phyloP scores from a whole-genome alignment of 2,329 filamentous ascomycete genomes.

The Cryphonectria nitschkei region DNA sequence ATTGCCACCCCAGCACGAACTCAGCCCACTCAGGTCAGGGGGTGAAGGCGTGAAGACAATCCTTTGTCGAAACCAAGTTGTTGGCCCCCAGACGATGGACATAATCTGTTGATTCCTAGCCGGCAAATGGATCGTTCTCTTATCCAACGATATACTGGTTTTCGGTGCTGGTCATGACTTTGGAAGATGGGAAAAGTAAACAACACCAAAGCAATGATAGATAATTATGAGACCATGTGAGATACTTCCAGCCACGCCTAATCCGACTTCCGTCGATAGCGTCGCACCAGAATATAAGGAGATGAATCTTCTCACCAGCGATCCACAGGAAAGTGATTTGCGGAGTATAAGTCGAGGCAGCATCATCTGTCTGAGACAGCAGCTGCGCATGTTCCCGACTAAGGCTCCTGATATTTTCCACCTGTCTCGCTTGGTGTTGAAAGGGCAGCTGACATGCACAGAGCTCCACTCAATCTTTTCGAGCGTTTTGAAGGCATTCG shows the following conservation, averaged over 20 bases:
- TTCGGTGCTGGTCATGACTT: background rate
- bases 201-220: background rate
- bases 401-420: background rate
- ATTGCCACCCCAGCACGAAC: background rate
- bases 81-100: background rate
- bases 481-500: no score
- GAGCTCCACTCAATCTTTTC: background rate
- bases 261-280: background rate
- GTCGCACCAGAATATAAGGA: background rate
- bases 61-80: background rate
- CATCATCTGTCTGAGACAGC: conserved; percentile 20
- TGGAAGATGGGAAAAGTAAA: background rate
- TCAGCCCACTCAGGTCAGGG: no score
- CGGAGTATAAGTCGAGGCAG: conserved; percentile 8
- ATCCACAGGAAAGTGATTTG: background rate
- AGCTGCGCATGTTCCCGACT: conserved; percentile 1
- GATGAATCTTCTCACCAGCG: background rate
- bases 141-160: background rate
- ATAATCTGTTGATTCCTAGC: background rate
- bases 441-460: background rate
- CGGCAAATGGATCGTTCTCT: background rate
- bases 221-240: background rate
- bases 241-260: background rate
- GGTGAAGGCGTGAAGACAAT: background rate
- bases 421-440: background rate